Conservation (phyloP, 2,329 filamentous ascomycete genomes). For the Xylaria sp. region DNA sequence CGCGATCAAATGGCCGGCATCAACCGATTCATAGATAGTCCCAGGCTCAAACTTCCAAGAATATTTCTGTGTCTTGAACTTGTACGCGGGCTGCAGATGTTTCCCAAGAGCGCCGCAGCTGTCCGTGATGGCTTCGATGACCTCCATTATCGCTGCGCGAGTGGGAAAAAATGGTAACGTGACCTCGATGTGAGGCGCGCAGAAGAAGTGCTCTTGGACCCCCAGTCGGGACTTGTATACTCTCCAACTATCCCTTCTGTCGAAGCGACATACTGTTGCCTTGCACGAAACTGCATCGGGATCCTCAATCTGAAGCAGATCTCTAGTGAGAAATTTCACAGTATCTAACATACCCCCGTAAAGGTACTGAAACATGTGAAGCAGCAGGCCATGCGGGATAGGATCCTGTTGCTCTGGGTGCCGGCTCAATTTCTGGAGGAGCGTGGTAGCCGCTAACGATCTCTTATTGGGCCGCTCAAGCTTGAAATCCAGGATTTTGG, state of each 20-base stretch:
- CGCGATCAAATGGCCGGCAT: conserved; percentile 25
- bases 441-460: conserved; percentile 17
- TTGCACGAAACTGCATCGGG: conserved; percentile 25
- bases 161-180: conserved; percentile 27
- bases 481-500: conserved; percentile 25
- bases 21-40: conserved; percentile 28
- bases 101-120: conserved; percentile 22
- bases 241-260: conserved; percentile 32
- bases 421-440: conserved; percentile 28
- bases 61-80: conserved; percentile 23
- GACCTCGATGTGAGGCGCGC: conserved; percentile 34
- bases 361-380: conserved; percentile 33
- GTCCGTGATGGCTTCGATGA: conserved; percentile 30
- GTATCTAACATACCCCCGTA: conserved; percentile 35
- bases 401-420: conserved; percentile 23
- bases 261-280: conserved; percentile 31
- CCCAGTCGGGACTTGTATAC: conserved; percentile 28
- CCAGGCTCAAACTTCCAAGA: conserved; percentile 38
- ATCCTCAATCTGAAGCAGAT: conserved; percentile 30
- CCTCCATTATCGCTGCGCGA: conserved; percentile 26
- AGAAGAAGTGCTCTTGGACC: conserved; percentile 32
- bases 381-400: conserved; percentile 26
- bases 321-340: conserved; percentile 19
- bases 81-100: conserved; percentile 35
- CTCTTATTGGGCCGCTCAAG: conserved; percentile 29